These are phyloP conservation scores for Leccinum olivaceopallidum DNA, from an alignment of 768 basidiomycete genomes.

Conservation along the genomic window DNA sequence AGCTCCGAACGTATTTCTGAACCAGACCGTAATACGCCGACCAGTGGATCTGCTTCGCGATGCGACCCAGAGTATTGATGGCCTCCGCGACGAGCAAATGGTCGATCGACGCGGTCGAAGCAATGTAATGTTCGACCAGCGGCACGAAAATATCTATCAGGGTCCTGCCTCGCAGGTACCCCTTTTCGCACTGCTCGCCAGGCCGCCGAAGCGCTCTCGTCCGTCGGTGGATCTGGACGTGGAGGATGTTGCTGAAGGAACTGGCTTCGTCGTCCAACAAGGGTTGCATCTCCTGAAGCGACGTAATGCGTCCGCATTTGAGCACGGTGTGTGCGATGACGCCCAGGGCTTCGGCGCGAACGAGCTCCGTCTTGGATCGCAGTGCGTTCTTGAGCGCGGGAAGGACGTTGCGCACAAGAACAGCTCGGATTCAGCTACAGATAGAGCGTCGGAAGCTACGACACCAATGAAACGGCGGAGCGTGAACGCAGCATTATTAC, in stretches of 20 bases:
- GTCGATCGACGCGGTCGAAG: conserved; percentile 40
- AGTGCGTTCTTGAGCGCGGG: conserved; percentile 81
- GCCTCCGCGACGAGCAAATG: conserved; percentile 92
- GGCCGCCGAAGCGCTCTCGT: conserved; percentile 84
- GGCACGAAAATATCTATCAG: conserved; percentile 86
- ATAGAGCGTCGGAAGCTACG: conserved; percentile 33
- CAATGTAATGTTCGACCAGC: conserved; percentile 78
- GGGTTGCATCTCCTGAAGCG: conserved; percentile 77
- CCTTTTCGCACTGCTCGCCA: conserved; percentile 70
- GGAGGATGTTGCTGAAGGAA: conserved; percentile 95
- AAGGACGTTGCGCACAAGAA: conserved; percentile 66
- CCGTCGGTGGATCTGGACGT: conserved; percentile 90
- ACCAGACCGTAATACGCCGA: conserved; percentile 78
- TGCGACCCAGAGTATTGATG: conserved; percentile 72
- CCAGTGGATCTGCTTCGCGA: conserved; percentile 82
- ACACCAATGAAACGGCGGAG: conserved; percentile 78
- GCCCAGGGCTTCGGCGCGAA: conserved; percentile 79
- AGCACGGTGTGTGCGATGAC: conserved; percentile 77
- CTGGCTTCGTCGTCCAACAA: conserved; percentile 92
- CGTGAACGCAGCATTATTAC: conserved; percentile 75
- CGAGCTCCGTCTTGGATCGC: conserved; percentile 78
- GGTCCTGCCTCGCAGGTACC: conserved; percentile 64
- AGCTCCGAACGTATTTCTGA: conserved; percentile 75
- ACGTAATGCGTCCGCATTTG: conserved; percentile 55
- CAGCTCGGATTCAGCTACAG: conserved; percentile 46